These are phyloP conservation scores for Trichosanthes cucumerina DNA, from an alignment of 306 rosid genomes.

Conservation along the genomic window DNA sequence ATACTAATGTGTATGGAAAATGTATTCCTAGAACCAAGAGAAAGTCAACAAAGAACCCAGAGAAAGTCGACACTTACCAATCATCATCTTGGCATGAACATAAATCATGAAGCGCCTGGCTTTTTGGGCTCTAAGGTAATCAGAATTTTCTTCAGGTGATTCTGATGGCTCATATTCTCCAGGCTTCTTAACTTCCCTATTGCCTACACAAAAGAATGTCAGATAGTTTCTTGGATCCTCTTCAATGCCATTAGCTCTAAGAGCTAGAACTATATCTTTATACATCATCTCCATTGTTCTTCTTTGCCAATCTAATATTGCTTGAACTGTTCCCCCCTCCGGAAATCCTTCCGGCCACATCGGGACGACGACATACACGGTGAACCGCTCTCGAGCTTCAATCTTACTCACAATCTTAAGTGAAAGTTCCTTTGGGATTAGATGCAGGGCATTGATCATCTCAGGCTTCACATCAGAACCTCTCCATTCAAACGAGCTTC, in stretches of 20 bases:
- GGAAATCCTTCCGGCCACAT: slow-evolving; percentile 52
- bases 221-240: slow-evolving; percentile 37
- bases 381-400: slow-evolving; percentile 35
- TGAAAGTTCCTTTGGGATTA: slow-evolving; percentile 42
- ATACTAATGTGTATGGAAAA: background rate
- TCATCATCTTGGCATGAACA: slow-evolving; percentile 47
- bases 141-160: slow-evolving; percentile 24
- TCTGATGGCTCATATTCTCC: slow-evolving; percentile 38
- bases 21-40: background rate
- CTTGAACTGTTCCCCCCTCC: slow-evolving; percentile 37
- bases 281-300: slow-evolving; percentile 48
- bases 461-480: slow-evolving; percentile 26
- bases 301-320: slow-evolving; percentile 44
- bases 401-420: slow-evolving; percentile 36
- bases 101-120: slow-evolving; percentile 42
- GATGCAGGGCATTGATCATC: slow-evolving; percentile 32
- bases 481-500: slow-evolving; percentile 39
- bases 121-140: slow-evolving; percentile 28
- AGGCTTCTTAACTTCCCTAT: slow-evolving; percentile 30
- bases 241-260: slow-evolving; percentile 20
- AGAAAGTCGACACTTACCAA: slow-evolving; percentile 22
- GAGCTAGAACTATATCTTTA: slow-evolving; percentile 19
- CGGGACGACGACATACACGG: slow-evolving; percentile 32
- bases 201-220: slow-evolving; percentile 43
- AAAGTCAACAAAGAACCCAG: too few species aligned